These are phyloP conservation scores for Aspergillus sclerotiicarbonarius DNA, from an alignment of 495 filamentous ascomycete species.

Conservation along the genomic window DNA sequence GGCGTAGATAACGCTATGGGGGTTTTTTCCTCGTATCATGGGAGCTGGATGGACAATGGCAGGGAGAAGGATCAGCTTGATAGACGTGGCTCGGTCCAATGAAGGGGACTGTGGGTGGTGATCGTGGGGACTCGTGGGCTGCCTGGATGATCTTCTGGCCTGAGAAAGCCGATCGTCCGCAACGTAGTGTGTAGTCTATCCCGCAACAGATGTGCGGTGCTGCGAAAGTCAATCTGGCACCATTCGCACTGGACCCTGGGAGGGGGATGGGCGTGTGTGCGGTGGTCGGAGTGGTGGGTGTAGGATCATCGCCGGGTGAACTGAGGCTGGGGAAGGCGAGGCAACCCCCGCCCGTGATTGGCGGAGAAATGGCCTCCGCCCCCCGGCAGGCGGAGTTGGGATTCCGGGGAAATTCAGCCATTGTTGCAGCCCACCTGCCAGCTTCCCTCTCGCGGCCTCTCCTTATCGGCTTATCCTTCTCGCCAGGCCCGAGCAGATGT, in stretches of 20 bases:
- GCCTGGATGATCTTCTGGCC: not conserved
- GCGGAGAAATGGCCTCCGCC: conserved; percentile 35
- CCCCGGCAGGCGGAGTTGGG: conserved; percentile 12
- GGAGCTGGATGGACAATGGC: conserved; percentile 2
- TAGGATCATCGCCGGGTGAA: not conserved
- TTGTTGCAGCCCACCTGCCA: conserved; percentile 3
- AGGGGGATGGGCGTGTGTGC: not conserved
- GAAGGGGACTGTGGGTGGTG: not conserved
- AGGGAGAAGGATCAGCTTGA: not conserved
- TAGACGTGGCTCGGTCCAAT: conserved; percentile 2
- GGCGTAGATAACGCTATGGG: conserved; percentile 7
- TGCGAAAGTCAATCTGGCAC: too few relatives aligned
- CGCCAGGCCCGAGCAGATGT: not conserved
- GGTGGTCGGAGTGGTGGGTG: too few relatives aligned
- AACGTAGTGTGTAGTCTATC: too few relatives aligned
- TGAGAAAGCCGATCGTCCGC: not conserved
- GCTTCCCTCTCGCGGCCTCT: not conserved
- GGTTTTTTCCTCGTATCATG: conserved; percentile 27
- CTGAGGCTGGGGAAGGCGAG: not conserved
- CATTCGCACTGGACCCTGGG: not conserved
- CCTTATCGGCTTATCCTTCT: conserved; percentile 7
- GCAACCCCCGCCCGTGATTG: conserved; percentile 25
- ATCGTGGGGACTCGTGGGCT: not conserved
- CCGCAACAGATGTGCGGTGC: too few relatives aligned
- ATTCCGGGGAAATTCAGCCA: conserved; percentile 27